A percentile compares a stretch with the other conserved stretches of the same genome.
These are phyloP conservation scores for Rhizopogon salebrosus DNA, from an alignment of 768 basidiomycete species.

Conservation along the genomic window DNA sequence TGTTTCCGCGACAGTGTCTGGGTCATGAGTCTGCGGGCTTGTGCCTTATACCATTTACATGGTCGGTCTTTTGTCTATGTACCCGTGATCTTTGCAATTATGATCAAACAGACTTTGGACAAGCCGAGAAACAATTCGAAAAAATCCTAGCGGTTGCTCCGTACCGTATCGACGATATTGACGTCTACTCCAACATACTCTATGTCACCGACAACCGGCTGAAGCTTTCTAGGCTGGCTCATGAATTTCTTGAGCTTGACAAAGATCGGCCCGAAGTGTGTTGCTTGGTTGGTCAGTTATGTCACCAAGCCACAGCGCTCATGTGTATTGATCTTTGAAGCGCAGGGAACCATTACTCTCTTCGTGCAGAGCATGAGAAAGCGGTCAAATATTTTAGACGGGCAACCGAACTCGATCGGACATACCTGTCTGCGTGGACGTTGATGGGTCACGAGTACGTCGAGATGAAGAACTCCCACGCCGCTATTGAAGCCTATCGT, in stretches of 20 bases:
- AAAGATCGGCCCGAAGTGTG: conserved; percentile 95
- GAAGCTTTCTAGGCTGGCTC: conserved; percentile 87
- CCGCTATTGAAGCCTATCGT: conserved; percentile 96
- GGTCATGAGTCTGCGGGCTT: conserved; percentile 82
- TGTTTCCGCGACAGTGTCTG: conserved; percentile 81
- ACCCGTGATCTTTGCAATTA: background rate
- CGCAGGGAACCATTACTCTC: conserved; percentile 94
- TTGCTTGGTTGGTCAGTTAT: conserved; percentile 79
- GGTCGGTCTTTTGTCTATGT: conserved; percentile 40
- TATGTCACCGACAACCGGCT: conserved; percentile 89
- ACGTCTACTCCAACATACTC: conserved; percentile 93
- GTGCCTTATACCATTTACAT: conserved; percentile 85
- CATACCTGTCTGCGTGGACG: conserved; percentile 96
- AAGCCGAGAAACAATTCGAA: conserved; percentile 83
- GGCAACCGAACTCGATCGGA: conserved; percentile 91
- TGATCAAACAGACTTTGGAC: conserved; percentile 66
- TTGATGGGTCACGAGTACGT: conserved; percentile 99
- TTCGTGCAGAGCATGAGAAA: conserved; percentile 91
- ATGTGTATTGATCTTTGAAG: background rate
- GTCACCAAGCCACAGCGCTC: background rate
- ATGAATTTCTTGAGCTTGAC: conserved; percentile 84
- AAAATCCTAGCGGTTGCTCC: conserved; percentile 78
- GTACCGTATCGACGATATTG: conserved; percentile 88
- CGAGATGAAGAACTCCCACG: conserved; percentile 98
- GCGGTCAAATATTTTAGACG: conserved; percentile 93